A percentile compares a stretch with the other conserved stretches of the same genome.
Conservation (phyloP, 2,329 filamentous ascomycete species). For the Fusarium protoensiforme region DNA sequence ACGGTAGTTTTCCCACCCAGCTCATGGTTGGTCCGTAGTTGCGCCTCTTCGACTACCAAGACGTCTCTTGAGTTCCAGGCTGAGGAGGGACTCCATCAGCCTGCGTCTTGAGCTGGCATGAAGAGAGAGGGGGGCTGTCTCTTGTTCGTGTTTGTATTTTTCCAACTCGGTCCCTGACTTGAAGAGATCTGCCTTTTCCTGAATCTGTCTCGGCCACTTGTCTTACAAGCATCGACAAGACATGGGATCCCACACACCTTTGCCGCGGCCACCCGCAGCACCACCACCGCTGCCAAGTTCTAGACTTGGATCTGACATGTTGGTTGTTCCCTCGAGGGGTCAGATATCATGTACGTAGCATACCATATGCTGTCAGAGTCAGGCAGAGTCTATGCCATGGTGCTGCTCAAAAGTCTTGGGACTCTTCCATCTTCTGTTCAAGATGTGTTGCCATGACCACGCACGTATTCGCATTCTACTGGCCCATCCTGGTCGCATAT, state of each 20-base stretch:
- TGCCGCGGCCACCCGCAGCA: neutral
- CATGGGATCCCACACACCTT: neutral
- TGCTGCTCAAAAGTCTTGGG: neutral
- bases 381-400: neutral
- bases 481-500: conserved; percentile 1
- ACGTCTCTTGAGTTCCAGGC: neutral
- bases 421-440: neutral
- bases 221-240: neutral
- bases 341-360: neutral
- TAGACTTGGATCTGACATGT: neutral
- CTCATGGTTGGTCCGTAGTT: conserved; percentile 29
- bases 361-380: neutral
- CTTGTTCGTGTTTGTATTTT: neutral
- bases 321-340: neutral
- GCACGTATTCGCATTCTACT: conserved; percentile 28
- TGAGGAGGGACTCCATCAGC: neutral
- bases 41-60: conserved; percentile 9
- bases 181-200: neutral
- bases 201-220: neutral
- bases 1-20: conserved; percentile 40
- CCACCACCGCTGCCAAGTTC: neutral
- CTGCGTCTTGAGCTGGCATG: conserved; percentile 1
- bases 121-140: neutral
- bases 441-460: neutral
- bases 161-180: neutral